Base-by-base conservation (phyloP, 805 yeast genomes). In the Phaffomyces thermotolerans region DNA sequence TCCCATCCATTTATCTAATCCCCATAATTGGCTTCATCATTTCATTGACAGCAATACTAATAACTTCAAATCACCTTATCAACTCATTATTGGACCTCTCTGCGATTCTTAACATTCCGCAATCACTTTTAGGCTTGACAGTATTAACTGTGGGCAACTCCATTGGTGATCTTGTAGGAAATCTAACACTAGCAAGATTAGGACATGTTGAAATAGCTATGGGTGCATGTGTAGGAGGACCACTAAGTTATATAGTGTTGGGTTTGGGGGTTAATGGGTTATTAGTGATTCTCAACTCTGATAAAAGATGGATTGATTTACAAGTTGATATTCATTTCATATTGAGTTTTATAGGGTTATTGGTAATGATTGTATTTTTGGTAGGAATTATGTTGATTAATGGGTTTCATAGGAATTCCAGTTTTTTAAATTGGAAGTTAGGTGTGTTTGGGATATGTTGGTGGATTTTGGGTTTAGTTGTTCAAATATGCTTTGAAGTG, bases 171-270 rank as follows among this genome's bases (percentile, higher is more conserved):
- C 66, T 90, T 38, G 79, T 90, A 1, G 83, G 96, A 0, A 88
- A 91, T 52, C 60, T 83, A 31, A 83, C 95, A 0, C 76, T 91
- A 23, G 89, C 95, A 0, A 68, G 68, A 45, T 75, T 86, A 72
- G 96, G 95, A 0, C 80, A 78, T 65, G 86, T 95, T 0, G 72
- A 84, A 37, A 84, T 91, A 84, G 97, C 97, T 0, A 68, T 93
- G n/a, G 85, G 93, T 25, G 96, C 97, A 0, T 90, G 98, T 57
- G 84, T 90, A 60, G 98, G 97, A 0, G 88, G 96, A 1, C 98
- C 98, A 0, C 64, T 91, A 45, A 60, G 93, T 35, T 83, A 89
- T 42, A 67, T 84, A 36, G 66, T 93, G 10, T 69, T 90, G 34
- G 95, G 97, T 0, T 65, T 91, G 47, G 96, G 97, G 0, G 55